A percentile compares a stretch with the other conserved stretches of the same genome.
Conservation (phyloP, 202 grass and related monocot species). For the Miscanthus sacchariflorus region DNA sequence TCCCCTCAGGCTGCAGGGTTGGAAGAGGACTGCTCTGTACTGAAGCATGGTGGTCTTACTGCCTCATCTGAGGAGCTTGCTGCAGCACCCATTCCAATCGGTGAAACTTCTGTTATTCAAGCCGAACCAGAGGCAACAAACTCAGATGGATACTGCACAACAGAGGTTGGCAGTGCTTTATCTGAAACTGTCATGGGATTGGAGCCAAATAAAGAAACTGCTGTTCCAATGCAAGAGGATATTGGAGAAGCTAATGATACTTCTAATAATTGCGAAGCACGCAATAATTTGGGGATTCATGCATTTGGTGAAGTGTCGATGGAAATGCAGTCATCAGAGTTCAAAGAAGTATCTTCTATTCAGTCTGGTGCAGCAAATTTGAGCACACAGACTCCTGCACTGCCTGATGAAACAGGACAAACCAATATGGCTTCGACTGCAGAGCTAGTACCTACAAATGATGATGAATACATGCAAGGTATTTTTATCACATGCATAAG, state of each 20-base stretch:
- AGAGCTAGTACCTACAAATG: conserved; percentile 30
- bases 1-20: not conserved
- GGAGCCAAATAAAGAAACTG: conserved; percentile 35
- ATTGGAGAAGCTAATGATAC: conserved; percentile 10
- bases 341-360: conserved; percentile 38
- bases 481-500: not conserved
- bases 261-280: not conserved
- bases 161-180: not conserved
- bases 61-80: conserved; percentile 25
- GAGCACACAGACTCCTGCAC: conserved; percentile 11
- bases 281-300: not conserved
- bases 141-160: conserved; percentile 6
- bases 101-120: conserved; percentile 41
- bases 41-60: not conserved
- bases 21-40: not conserved
- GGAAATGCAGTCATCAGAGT: conserved; percentile 18
- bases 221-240: conserved; percentile 39
- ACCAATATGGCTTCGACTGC: conserved; percentile 1
- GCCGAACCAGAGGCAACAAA: not conserved
- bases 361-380: conserved; percentile 17
- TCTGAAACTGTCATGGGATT: not conserved
- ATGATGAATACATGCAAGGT: conserved; percentile 46
- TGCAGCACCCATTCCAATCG: conserved; percentile 4
- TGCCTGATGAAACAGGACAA: conserved; percentile 41
- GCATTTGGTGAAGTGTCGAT: not conserved